Conservation (phyloP, 2,329 filamentous ascomycete species). For the Colletotrichum sp. region DNA sequence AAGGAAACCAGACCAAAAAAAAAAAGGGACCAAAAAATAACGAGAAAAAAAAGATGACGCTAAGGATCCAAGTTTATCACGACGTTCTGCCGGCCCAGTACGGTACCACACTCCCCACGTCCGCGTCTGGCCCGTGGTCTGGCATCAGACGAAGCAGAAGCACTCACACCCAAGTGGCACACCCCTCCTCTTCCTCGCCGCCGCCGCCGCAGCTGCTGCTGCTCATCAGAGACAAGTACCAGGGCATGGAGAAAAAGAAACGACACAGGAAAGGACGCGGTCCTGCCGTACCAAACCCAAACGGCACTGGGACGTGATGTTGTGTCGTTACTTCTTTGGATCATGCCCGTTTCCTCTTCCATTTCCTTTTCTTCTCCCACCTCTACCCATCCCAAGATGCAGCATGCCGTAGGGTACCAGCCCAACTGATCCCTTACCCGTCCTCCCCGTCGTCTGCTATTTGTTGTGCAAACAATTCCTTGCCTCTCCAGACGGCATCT, state of each 20-base stretch:
- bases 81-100: slow-evolving; percentile 16
- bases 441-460: slow-evolving; percentile 1
- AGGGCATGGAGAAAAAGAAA: slow-evolving; percentile 24
- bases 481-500: slow-evolving; percentile 12
- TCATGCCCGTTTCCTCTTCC: slow-evolving; percentile 20
- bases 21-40: background rate
- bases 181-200: slow-evolving; percentile 19
- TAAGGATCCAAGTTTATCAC: slow-evolving; percentile 20
- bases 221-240: slow-evolving; percentile 24
- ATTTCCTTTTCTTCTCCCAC: slow-evolving; percentile 14
- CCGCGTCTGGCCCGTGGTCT: slow-evolving; percentile 13
- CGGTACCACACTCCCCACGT: slow-evolving; percentile 16
- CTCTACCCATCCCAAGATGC: slow-evolving; percentile 22
- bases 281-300: slow-evolving; percentile 22
- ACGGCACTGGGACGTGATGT: slow-evolving; percentile 17
- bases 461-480: slow-evolving; percentile 17
- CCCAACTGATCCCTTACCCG: slow-evolving; percentile 21
- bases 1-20: background rate
- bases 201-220: background rate
- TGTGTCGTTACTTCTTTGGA: slow-evolving; percentile 22
- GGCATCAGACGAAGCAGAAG: slow-evolving; percentile 21
- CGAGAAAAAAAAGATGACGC: slow-evolving; percentile 10
- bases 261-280: slow-evolving; percentile 16
- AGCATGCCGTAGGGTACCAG: slow-evolving; percentile 24
- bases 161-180: slow-evolving; percentile 24